Conservation (phyloP, 306 rosid genomes). For the Phaseolus lunatus region DNA sequence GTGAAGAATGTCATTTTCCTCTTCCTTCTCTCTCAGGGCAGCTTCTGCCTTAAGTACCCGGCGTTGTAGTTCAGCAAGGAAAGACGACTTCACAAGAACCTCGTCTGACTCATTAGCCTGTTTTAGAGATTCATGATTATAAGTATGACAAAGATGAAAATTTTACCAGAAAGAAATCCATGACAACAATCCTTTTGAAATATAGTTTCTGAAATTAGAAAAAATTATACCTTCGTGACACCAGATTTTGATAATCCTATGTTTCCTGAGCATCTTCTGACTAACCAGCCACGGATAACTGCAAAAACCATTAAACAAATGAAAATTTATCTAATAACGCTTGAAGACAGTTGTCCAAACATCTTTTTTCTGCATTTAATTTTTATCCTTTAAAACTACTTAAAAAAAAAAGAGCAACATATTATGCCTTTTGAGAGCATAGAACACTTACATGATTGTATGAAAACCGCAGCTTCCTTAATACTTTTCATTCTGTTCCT, state of each 20-base stretch:
- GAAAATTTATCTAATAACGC: not conserved
- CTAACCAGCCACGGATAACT: constrained; percentile 95
- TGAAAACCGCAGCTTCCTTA: constrained; percentile 67
- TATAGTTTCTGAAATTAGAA: constrained; percentile 37
- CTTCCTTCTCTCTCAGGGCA: constrained; percentile 91
- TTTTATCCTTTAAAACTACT: constrained; percentile 19
- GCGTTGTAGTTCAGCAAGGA: constrained; percentile 89
- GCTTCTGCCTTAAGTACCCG: constrained; percentile 98
- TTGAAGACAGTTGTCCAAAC: not conserved
- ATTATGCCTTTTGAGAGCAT: constrained; percentile 13
- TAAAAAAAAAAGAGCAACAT: not conserved
- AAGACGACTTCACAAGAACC: constrained; percentile 93
- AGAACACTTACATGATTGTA: constrained; percentile 73
- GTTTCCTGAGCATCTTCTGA: constrained; percentile 88
- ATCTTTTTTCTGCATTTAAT: constrained; percentile 9
- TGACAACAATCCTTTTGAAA: constrained; percentile 15
- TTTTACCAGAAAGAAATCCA: constrained; percentile 24
- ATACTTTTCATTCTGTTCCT: constrained; percentile 59
- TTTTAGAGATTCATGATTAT: constrained; percentile 33
- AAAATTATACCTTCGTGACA: constrained; percentile 65
- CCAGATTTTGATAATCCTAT: constrained; percentile 66
- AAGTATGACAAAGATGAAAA: constrained; percentile 31
- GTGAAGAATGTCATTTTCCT: constrained; percentile 96
- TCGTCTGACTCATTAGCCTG: constrained; percentile 84
- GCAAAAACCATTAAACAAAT: constrained; percentile 49